Base-by-base conservation (phyloP, 2,329 filamentous ascomycete genomes). In the Lecanosticta acicola region DNA sequence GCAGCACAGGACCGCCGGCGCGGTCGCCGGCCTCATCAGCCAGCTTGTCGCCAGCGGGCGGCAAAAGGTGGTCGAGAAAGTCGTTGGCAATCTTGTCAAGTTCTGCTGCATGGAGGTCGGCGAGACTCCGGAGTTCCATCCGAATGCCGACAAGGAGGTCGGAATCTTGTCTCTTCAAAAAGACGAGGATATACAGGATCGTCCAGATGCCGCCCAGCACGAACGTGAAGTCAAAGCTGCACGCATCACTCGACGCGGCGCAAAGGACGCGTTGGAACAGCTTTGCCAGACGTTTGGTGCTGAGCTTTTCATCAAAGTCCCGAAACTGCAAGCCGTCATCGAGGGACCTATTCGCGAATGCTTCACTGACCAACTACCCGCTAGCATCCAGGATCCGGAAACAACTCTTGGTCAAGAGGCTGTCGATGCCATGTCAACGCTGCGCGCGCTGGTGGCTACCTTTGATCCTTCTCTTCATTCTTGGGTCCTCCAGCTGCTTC, bases 31-130 rank as follows among this genome's bases (percentile, higher is more conserved):
- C 32, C 80, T 97, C 16, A 84, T 98, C n/a, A 83, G 87, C 55
- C 76, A 93, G 17, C 93, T 97, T 59, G 89, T 88, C 3, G 79
- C 81, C 34, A 81, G 81, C 45, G 85, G 87, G 32, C 85, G 91
- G 51, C 79, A 83, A 46, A 88, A 84, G 13, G 88, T 94, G 10
- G 90, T 93, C 13, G 90, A 96, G 66, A 98, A 98, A 70, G 86
- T 98, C 11, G 90, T 97, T 20, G 83, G 87, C 38, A 98, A 98
- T 62, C 69, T 98, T 42, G 87, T 94, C 70, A 97, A 96, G 63
- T 98, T 96, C 68, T 95, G 89, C 53, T 98, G 93, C 62, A 88
- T 96, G 60, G 93, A 98, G 64, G 94, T 94, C 1, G 91, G 93
- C 0, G 94, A 98, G 66, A 98, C 94, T 0, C 93, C 93, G 0